A percentile compares a stretch with the other conserved stretches of the same genome.
phyloP scores from a whole-genome alignment of 306 rosid genomes.

The Prunus salicina region DNA sequence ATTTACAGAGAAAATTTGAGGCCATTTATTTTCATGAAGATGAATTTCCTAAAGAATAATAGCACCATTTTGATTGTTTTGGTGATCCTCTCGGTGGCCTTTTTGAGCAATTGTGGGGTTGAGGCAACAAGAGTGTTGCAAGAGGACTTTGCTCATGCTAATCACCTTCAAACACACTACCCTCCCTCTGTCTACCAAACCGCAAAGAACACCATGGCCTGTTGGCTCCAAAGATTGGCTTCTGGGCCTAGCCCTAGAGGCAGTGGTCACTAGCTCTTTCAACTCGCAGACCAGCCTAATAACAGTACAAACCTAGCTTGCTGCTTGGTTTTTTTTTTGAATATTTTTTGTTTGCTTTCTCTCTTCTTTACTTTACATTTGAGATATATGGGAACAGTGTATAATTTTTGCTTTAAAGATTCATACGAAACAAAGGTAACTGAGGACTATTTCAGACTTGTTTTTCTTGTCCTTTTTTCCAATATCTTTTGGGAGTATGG shows the following conservation, averaged over 20 bases:
- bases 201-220: slow-evolving; percentile 31
- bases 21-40: not conserved
- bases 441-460: too few relatives aligned
- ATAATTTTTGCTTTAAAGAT: too few relatives aligned
- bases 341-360: too few relatives aligned
- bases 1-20: not conserved
- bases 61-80: not conserved
- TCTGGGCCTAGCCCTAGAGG: slow-evolving; percentile 62
- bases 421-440: too few relatives aligned
- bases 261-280: slow-evolving; percentile 39
- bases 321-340: too few relatives aligned
- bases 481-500: too few relatives aligned
- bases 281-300: too few relatives aligned
- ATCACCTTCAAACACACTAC: not conserved
- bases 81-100: not conserved
- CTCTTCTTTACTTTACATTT: too few relatives aligned
- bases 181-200: slow-evolving; percentile 21
- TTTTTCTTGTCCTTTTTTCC: too few relatives aligned
- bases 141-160: too few relatives aligned
- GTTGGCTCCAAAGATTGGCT: slow-evolving; percentile 48
- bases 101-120: not conserved
- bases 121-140: not conserved
- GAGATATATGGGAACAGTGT: too few relatives aligned
- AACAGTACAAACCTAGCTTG: too few relatives aligned
- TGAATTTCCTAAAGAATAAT: not conserved